Evolutionary conservation across 2,329 filamentous ascomycete genomes (phyloP), one percentile per base, ranked within the genome.

Genomic region (Xylariales sp.): DNA sequence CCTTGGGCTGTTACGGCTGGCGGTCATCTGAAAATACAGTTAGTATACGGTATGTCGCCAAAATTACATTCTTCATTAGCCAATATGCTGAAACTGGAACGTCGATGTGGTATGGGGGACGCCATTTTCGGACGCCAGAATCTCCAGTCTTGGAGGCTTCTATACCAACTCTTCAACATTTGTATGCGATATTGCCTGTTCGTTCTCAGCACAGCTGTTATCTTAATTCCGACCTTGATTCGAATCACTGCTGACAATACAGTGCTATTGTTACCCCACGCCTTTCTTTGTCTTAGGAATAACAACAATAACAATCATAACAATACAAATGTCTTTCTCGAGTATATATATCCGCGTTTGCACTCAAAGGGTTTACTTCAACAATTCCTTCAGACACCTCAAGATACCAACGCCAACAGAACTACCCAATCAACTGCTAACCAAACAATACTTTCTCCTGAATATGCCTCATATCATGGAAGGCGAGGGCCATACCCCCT

Each of bases 331-430:
- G 46, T 62, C 46, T 14, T 32, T 43, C 3, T 18, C 14, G 7
- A 34, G n/a, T 66, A 66, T 62, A 62, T 41, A 62, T 41, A 23
- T 12, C 18, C 34, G 8, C 18, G 30, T 30, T 23, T 3, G 23
- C 12, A 0, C n/a, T 32, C 23, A 56, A 56, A 45, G 39, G 39
- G 4, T 9, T 32, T 4, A 16, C 18, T 30, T 32, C 3, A 9
- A 6, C 43, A 43, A 41, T 30, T 16, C 16, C 18, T 41, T 1
- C 12, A 28, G 36, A 12, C 30, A n/a, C 30, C n/a, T 1, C 30
- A 46, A 28, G 10, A 36, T 16, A n/a, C 5, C 3, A 14, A 12
- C n/a, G 23, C 23, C 18, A 34, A 36, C 58, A 43, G 34, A 41
- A 36, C 14, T 49, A 6, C 9, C 34, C 2, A 48, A 39, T 23